A percentile compares a stretch with the other conserved stretches of the same genome.
Conservation (phyloP, 768 basidiomycete genomes). For the Paxillus ammoniavirescens region DNA sequence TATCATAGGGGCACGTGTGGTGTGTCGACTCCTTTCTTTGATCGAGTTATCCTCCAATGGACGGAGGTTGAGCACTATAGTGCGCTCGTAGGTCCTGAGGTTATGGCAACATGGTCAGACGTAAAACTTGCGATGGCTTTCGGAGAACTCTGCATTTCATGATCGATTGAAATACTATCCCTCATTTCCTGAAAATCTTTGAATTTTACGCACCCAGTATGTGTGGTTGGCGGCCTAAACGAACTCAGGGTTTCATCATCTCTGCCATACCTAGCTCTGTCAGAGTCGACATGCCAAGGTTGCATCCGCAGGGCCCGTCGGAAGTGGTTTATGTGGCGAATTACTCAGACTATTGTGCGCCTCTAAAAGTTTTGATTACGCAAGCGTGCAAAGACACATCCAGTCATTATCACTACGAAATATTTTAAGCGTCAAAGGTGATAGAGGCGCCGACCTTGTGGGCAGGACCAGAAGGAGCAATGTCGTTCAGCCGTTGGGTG, state of each 20-base stretch:
- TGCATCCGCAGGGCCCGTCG: too few species aligned
- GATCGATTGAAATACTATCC: not conserved
- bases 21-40: too few species aligned
- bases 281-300: too few species aligned
- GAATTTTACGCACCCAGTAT: not conserved
- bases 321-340: too few species aligned
- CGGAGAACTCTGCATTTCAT: not conserved
- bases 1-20: too few species aligned
- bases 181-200: not conserved
- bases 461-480: conserved; percentile 57
- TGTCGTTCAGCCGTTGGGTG: conserved; percentile 86
- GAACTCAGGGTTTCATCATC: not conserved
- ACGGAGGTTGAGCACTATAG: too few species aligned
- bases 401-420: conserved; percentile 17
- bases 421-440: conserved; percentile 65
- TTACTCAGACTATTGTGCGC: too few species aligned
- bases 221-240: not conserved
- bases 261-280: too few species aligned
- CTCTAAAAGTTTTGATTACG: not conserved
- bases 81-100: too few species aligned
- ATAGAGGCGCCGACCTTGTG: conserved; percentile 85
- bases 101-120: not conserved
- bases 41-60: too few species aligned
- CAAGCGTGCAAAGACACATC: conserved; percentile 4
- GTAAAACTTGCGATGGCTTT: too few species aligned